phyloP scores from a whole-genome alignment of 495 filamentous ascomycete genomes.

The Durotheca rogersii region DNA sequence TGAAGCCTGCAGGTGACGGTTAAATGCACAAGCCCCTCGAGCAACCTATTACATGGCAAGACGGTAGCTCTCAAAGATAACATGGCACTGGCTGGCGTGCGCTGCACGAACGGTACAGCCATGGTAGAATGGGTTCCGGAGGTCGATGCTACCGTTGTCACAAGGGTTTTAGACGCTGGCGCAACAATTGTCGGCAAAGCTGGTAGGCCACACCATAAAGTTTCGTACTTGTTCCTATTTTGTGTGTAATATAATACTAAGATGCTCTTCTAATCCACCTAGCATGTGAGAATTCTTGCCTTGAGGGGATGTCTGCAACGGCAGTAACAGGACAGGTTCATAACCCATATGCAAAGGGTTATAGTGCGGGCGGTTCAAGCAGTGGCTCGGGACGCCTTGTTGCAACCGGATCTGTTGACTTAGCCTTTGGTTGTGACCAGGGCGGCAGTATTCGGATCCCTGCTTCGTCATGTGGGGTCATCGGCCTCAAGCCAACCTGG shows the following conservation, averaged over 20 bases:
- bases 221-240: background rate
- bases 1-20: conserved; percentile 29
- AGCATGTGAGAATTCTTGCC: conserved; percentile 52
- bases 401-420: conserved; percentile 50
- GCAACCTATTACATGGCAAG: conserved; percentile 33
- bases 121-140: conserved; percentile 41
- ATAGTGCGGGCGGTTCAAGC: conserved; percentile 58
- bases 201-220: conserved; percentile 15
- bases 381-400: conserved; percentile 59
- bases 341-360: conserved; percentile 52
- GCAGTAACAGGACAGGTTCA: conserved; percentile 53
- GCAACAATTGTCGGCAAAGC: conserved; percentile 41
- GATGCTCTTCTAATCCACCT: too few relatives aligned
- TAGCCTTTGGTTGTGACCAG: conserved; percentile 61
- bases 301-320: conserved; percentile 44
- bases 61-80: conserved; percentile 44
- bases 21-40: conserved; percentile 30
- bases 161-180: conserved; percentile 39
- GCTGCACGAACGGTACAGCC: conserved; percentile 41
- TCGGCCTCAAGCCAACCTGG: conserved; percentile 52
- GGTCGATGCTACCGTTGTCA: conserved; percentile 41
- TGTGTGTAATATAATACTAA: conserved; percentile 3
- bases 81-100: conserved; percentile 39
- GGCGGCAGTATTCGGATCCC: conserved; percentile 63
- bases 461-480: conserved; percentile 49